phyloP scores from a whole-genome alignment of 2,329 filamentous ascomycete species.

The Niveomyces coronatus region DNA sequence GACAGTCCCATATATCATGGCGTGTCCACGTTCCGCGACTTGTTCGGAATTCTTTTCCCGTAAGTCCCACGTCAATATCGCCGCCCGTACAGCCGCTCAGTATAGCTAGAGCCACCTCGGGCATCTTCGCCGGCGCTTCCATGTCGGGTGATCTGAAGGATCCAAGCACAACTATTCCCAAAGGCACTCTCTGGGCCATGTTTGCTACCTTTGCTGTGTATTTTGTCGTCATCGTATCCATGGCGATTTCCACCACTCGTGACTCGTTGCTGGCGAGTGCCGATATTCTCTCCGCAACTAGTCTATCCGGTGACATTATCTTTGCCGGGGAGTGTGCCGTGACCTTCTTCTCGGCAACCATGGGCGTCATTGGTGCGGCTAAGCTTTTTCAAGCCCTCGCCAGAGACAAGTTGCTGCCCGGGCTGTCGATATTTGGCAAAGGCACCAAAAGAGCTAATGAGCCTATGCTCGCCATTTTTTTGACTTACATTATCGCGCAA shows the following conservation, averaged over 20 bases:
- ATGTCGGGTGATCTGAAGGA: constrained; percentile 83
- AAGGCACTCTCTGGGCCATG: constrained; percentile 72
- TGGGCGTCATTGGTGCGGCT: constrained; percentile 77
- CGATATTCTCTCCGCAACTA: constrained; percentile 76
- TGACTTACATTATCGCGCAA: constrained; percentile 68
- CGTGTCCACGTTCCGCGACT: constrained; percentile 62
- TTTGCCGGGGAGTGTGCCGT: constrained; percentile 75
- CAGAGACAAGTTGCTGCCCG: constrained; percentile 68
- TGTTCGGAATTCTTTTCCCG: constrained; percentile 82
- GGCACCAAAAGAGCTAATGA: constrained; percentile 64
- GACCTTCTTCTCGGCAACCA: constrained; percentile 74
- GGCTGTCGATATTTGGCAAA: constrained; percentile 61
- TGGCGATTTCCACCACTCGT: constrained; percentile 67
- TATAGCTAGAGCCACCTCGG: constrained; percentile 33
- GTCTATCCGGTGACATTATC: constrained; percentile 61
- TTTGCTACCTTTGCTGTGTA: constrained; percentile 68
- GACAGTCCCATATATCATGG: constrained; percentile 51
- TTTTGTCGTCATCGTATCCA: constrained; percentile 62
- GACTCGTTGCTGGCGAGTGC: constrained; percentile 62
- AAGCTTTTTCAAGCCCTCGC: constrained; percentile 79
- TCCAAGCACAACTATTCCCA: constrained; percentile 75
- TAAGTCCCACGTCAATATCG: constrained; percentile 21
- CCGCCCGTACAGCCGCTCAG: constrained; percentile 27
- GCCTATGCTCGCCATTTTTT: constrained; percentile 62
- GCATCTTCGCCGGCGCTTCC: constrained; percentile 63